These are phyloP conservation scores for Trichoderma afroharzianum DNA, from an alignment of 2,329 filamentous ascomycete genomes.

Conservation along the genomic window DNA sequence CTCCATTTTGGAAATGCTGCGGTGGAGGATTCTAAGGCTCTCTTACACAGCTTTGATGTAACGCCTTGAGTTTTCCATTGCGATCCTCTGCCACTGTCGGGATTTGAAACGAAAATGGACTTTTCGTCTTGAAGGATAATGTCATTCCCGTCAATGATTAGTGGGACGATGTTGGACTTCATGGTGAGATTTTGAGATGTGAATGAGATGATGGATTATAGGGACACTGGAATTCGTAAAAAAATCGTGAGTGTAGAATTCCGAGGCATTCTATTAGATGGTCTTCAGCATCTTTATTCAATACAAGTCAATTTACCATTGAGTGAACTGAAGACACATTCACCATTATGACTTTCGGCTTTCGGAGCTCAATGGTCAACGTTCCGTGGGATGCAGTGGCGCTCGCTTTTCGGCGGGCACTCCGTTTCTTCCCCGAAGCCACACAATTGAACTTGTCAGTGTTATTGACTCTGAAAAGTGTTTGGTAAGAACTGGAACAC, in stretches of 20 bases:
- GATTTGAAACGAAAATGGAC: background rate
- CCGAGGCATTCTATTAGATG: background rate
- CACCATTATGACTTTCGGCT: background rate
- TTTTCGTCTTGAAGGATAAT: background rate
- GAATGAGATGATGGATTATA: background rate
- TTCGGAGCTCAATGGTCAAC: background rate
- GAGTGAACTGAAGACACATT: background rate
- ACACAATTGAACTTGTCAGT: background rate
- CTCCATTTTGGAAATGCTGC: constrained; percentile 8
- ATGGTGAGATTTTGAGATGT: background rate
- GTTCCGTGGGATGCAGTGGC: background rate
- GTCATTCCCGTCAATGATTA: constrained; percentile 17
- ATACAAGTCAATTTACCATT: background rate
- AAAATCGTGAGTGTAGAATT: background rate
- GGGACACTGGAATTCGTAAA: background rate
- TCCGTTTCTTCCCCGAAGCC: background rate
- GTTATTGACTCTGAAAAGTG: background rate
- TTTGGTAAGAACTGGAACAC: background rate
- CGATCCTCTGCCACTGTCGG: background rate
- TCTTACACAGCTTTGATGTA: background rate
- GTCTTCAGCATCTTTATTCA: background rate
- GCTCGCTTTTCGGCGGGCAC: background rate
- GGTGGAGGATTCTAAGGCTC: background rate
- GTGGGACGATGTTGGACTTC: background rate
- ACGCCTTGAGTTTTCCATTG: constrained; percentile 13